Conservation (phyloP, 1,139 yeast genomes). For the Scheffersomyces segobiensis region DNA sequence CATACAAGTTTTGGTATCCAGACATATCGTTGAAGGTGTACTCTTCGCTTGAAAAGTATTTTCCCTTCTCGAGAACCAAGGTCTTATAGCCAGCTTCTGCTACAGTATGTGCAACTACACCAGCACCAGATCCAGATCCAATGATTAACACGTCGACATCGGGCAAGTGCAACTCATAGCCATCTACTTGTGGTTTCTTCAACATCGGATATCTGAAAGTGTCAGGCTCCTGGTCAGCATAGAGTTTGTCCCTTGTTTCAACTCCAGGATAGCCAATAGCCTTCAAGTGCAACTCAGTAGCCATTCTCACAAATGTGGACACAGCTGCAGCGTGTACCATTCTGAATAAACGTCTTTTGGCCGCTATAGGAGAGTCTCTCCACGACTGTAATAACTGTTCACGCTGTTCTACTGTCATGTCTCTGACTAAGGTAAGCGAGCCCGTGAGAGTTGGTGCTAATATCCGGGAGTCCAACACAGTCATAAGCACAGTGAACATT, state of each 20-base stretch:
- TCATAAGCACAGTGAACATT: conserved; percentile 25
- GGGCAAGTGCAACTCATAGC: conserved; percentile 36
- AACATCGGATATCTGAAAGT: conserved; percentile 32
- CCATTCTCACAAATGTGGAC: conserved; percentile 22
- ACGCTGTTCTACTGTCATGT: conserved; percentile 36
- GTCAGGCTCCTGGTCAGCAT: conserved; percentile 28
- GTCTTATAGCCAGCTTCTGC: conserved; percentile 45
- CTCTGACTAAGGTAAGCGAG: conserved; percentile 33
- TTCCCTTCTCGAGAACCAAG: conserved; percentile 56
- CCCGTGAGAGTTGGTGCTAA: conserved; percentile 39
- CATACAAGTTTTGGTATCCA: conserved; percentile 42
- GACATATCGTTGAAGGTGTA: conserved; percentile 38
- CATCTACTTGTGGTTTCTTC: conserved; percentile 30
- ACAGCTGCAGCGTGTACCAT: conserved; percentile 24
- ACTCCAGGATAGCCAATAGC: conserved; percentile 38
- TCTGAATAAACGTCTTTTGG: conserved; percentile 31
- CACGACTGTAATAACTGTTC: conserved; percentile 32
- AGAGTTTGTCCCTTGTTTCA: conserved; percentile 31
- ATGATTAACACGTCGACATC: conserved; percentile 48
- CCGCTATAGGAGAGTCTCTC: conserved; percentile 38
- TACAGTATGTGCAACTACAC: conserved; percentile 55
- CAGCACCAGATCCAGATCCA: conserved; percentile 63
- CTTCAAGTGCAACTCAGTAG: conserved; percentile 34
- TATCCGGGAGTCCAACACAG: conserved; percentile 30
- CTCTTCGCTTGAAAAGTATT: conserved; percentile 41